Conservation (phyloP, 148 eudicot species). For the Selenicereus undatus region DNA sequence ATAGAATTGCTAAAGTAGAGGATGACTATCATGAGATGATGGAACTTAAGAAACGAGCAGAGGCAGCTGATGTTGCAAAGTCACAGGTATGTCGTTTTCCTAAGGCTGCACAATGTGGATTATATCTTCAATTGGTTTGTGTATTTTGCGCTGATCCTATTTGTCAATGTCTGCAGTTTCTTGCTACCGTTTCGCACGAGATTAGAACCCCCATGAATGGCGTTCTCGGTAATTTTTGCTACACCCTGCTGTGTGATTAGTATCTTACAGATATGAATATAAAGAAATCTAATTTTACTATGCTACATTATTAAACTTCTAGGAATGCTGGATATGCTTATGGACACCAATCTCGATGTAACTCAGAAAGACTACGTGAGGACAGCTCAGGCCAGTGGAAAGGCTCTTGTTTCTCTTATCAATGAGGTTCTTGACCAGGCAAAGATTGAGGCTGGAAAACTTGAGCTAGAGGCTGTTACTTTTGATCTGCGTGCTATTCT, state of each 20-base stretch:
- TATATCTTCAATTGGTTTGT: background rate
- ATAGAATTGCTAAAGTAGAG: constrained; percentile 79
- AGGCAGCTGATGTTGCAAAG: constrained; percentile 92
- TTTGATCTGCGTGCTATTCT: constrained; percentile 79
- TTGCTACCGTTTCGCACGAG: constrained; percentile 98
- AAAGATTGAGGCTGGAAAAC: constrained; percentile 92
- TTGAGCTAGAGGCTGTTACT: constrained; percentile 82
- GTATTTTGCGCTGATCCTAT: background rate
- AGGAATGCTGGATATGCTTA: constrained; percentile 98
- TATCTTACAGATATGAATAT: background rate
- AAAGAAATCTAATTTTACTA: background rate
- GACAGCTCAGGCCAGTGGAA: constrained; percentile 95
- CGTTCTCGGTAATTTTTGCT: constrained; percentile 60
- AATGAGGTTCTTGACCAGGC: constrained; percentile 98
- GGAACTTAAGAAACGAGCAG: constrained; percentile 83
- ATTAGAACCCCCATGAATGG: constrained; percentile 99
- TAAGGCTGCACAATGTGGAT: background rate
- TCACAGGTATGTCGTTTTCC: constrained; percentile 53
- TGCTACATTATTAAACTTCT: constrained; percentile 6
- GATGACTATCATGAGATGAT: constrained; percentile 75
- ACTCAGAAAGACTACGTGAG: constrained; percentile 94
- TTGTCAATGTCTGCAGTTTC: constrained; percentile 56
- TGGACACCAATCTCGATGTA: constrained; percentile 86
- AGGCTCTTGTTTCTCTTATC: constrained; percentile 88
- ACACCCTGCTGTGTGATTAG: background rate